Base-by-base conservation (phyloP, 2,329 filamentous ascomycete genomes). In the Microthyrium microscopicum region DNA sequence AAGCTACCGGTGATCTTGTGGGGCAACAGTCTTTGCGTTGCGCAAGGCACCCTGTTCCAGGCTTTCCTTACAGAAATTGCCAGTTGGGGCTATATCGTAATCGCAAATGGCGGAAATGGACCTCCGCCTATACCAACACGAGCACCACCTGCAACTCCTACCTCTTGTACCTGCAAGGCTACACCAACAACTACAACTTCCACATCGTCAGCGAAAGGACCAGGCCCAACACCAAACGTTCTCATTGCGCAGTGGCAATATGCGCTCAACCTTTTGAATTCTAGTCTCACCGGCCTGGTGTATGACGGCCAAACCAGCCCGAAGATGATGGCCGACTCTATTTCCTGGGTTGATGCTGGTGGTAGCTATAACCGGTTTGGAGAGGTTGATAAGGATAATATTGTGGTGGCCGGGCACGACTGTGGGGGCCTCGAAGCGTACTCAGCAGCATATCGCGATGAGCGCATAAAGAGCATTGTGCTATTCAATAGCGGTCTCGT, bases 91-190 rank as follows among this genome's bases (percentile, higher is more conserved):
- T 39, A 39, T 28, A 16, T 39, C 28, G 27, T 26, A 15, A 39
- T 39, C 4, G 36, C 36, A 5, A 31, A 38, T 15, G 36, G 36
- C n/a, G n/a, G n/a, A n/a, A n/a, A n/a, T n/a, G n/a, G n/a, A n/a
- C n/a, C n/a, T n/a, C n/a, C n/a, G n/a, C n/a, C n/a, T n/a, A n/a
- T n/a, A n/a, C n/a, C n/a, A n/a, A n/a, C n/a, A n/a, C n/a, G n/a
- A n/a, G n/a, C n/a, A n/a, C n/a, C n/a, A n/a, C n/a, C n/a, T n/a
- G n/a, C n/a, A n/a, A n/a, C n/a, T n/a, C n/a, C n/a, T n/a, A n/a
- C n/a, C n/a, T n/a, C n/a, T n/a, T n/a, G n/a, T n/a, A n/a, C n/a
- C n/a, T n/a, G n/a, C n/a, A n/a, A n/a, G n/a, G n/a, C n/a, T n/a
- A n/a, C n/a, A n/a, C n/a, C n/a, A n/a, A n/a, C n/a, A n/a, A n/a